Evolutionary conservation across 345 rosid species (phyloP), one percentile per base, ranked within the genome.

Genomic region (Euphorbia peplus): DNA sequence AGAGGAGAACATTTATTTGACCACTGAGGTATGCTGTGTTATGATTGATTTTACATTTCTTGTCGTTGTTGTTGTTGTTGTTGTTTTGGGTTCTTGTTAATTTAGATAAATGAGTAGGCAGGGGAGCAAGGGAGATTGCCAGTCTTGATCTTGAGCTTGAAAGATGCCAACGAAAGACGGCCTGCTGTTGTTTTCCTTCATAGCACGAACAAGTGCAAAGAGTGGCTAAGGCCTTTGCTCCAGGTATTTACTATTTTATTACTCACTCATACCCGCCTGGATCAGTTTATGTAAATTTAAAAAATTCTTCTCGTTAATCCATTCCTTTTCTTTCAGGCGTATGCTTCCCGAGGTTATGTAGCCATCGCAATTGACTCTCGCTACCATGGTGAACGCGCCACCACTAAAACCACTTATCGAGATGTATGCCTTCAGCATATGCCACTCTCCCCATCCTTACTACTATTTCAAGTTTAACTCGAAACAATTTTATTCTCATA

Each of bases 131-230:
- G 96, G 4, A 74, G 83, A 24, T 60, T 91, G 78, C 97, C 96
- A 14, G 61, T 95, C 50, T 73, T 95, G 21, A 84, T 88, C 55
- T 56, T 91, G 78, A 91, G 91, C 59, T 62, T 86, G 82, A 88
- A 87, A 71, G 78, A 73, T 35, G 48, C 57, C 24, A 64, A 15
- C 50, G 70, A 75, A 53, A 90, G 60, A 76, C 88, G 79, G 48
- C 95, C 96, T 71, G 90, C 90, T 56, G 70, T 95, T 64, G 96
- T 95, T 65, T 90, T 95, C 74, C 87, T 95, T 70, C 99, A 95
- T 46, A 87, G 96, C 77, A 80, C 96, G 13, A 71, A 74, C 66
- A 82, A 86, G 79, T 82, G 84, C 86, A 91, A 91, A 78, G 97
- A 91, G 72, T 91, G 92, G 98, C 42, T 91, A 51, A 82, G 88